phyloP scores from a whole-genome alignment of 371 early-diverging fungal genomes.

The Nematocida parisii region DNA sequence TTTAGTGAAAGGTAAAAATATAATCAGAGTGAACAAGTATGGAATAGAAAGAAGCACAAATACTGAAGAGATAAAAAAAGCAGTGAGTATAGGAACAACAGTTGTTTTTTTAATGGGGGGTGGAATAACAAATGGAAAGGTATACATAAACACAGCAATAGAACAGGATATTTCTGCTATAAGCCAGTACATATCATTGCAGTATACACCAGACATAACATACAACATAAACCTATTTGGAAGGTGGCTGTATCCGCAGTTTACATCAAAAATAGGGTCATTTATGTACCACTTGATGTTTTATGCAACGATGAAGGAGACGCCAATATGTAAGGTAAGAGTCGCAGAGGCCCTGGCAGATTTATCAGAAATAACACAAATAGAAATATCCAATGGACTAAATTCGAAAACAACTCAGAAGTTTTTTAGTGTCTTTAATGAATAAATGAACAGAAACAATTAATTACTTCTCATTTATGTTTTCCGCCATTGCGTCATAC shows the following conservation, averaged over 20 bases:
- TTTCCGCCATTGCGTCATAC: slow-evolving; percentile 52
- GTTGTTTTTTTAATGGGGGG: slow-evolving; percentile 38
- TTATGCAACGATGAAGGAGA: slow-evolving; percentile 11
- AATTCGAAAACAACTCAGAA: slow-evolving; percentile 30
- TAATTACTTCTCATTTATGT: slow-evolving; percentile 26
- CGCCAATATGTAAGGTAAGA: neutral
- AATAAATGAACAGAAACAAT: neutral
- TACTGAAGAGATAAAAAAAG: neutral
- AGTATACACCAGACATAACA: neutral
- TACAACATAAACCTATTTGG: slow-evolving; percentile 37
- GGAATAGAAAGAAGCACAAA: slow-evolving; percentile 15
- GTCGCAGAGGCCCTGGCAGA: slow-evolving; percentile 10
- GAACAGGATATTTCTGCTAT: neutral
- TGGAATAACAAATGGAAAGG: slow-evolving; percentile 30
- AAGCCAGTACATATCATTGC: neutral
- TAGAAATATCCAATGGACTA: slow-evolving; percentile 12
- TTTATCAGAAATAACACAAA: slow-evolving; percentile 17
- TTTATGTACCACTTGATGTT: slow-evolving; percentile 31
- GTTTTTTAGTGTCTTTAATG: slow-evolving; percentile 42
- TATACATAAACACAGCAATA: slow-evolving; percentile 12
- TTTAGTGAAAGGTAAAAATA: neutral
- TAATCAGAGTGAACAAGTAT: slow-evolving; percentile 5
- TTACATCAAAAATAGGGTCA: neutral
- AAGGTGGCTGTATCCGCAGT: slow-evolving; percentile 6
- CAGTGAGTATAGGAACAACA: neutral